A percentile compares a stretch with the other conserved stretches of the same genome.
Conservation (phyloP, 495 filamentous ascomycete species). For the Lepidopterella palustris region DNA sequence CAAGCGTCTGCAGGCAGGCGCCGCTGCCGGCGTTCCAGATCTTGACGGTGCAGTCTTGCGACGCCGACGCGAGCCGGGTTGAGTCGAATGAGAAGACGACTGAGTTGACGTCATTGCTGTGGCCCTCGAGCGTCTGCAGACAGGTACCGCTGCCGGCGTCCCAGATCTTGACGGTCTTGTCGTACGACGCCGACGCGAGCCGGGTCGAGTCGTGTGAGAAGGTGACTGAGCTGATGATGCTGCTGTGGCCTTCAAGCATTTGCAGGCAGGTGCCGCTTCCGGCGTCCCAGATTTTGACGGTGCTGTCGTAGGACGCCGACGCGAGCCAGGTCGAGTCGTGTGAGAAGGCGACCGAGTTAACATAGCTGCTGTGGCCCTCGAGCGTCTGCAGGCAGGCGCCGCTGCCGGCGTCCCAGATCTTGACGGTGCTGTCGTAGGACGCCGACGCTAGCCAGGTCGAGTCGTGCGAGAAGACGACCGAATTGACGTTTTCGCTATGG, state of each 20-base stretch:
- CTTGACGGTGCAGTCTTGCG: constrained; percentile 79
- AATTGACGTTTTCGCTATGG: constrained; percentile 5
- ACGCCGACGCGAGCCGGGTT: not conserved
- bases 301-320: constrained; percentile 78
- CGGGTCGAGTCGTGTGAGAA: no score
- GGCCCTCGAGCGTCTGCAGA: no score
- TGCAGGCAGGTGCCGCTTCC: constrained; percentile 82
- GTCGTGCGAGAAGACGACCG: no score
- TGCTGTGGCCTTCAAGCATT: constrained; percentile 82
- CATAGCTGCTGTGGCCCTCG: no score
- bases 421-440: constrained; percentile 90
- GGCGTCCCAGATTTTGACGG: constrained; percentile 86
- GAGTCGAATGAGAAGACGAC: not conserved
- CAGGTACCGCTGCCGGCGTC: no score
- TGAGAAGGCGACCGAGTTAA: no score
- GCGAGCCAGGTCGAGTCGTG: constrained; percentile 73
- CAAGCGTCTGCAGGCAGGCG: constrained; percentile 3
- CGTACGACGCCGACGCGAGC: no score
- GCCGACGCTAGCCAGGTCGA: constrained; percentile 79
- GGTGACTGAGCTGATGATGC: no score
- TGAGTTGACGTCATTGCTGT: no score
- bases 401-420: no score
- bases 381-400: no score
- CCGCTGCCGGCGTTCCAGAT: not conserved
- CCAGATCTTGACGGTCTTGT: no score